Evolutionary conservation across 352 stramenopile species (phyloP).

Genomic region (Phytophthora cryptogea): DNA sequence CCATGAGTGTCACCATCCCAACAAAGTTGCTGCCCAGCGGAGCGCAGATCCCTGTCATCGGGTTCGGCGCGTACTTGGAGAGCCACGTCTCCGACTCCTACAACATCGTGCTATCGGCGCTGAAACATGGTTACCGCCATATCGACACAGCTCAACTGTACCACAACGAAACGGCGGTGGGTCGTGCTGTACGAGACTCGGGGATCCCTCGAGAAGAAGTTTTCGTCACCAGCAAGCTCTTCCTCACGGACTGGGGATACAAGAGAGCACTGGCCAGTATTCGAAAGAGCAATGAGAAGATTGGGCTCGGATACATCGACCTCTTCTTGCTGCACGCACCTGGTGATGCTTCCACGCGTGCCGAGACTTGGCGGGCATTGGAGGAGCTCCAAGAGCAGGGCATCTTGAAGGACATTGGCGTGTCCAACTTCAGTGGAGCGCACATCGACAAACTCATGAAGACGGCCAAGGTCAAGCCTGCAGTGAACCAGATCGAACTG

Average conservation of each 20-base stretch:
- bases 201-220: constrained; percentile 73
- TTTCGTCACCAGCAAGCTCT: constrained; percentile 89
- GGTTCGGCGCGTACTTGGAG: constrained; percentile 60
- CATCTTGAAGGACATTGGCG: constrained; percentile 81
- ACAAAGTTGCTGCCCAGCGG: constrained; percentile 50
- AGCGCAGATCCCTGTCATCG: constrained; percentile 50
- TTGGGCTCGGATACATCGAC: constrained; percentile 86
- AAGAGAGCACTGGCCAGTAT: constrained; percentile 59
- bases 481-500: constrained; percentile 88
- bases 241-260: constrained; percentile 65
- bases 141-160: constrained; percentile 91
- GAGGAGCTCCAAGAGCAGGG: constrained; percentile 58
- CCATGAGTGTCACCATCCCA: constrained; percentile 24
- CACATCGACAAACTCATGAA: constrained; percentile 86
- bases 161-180: constrained; percentile 86
- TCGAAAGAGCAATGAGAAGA: constrained; percentile 54
- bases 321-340: constrained; percentile 82
- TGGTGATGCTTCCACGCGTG: constrained; percentile 40
- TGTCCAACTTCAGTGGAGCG: constrained; percentile 89
- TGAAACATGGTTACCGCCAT: constrained; percentile 87
- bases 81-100: constrained; percentile 58
- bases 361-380: constrained; percentile 58
- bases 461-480: constrained; percentile 56
- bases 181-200: constrained; percentile 67
- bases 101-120: constrained; percentile 49